Evolutionary conservation across 1,284 basidiomycete species (phyloP).

Genomic region (Trametes hirsuta): DNA sequence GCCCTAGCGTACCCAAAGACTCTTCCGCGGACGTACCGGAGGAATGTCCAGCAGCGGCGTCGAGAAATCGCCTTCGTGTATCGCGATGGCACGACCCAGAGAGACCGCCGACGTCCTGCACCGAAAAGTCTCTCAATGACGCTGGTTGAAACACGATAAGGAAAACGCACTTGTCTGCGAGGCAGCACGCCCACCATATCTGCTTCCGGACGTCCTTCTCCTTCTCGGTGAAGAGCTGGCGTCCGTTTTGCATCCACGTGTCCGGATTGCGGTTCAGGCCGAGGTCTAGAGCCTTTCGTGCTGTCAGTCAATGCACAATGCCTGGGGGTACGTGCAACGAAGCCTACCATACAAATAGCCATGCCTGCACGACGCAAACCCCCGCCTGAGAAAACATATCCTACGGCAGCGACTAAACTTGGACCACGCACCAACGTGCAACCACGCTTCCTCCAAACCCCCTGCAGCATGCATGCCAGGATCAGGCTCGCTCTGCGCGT

Average conservation of each 20-base stretch:
- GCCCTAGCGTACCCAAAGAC: background rate
- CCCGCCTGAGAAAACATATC: too few relatives aligned
- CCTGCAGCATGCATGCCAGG: conserved; percentile 33
- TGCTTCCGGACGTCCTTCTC: conserved; percentile 78
- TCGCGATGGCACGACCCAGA: conserved; percentile 63
- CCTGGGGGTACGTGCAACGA: background rate
- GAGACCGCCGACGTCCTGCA: conserved; percentile 28
- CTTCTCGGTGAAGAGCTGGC: conserved; percentile 61
- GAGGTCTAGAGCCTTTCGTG: conserved; percentile 75
- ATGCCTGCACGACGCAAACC: conserved; percentile 50
- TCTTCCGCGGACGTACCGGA: conserved; percentile 40
- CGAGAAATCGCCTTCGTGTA: conserved; percentile 77
- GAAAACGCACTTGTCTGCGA: conserved; percentile 66
- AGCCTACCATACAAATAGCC: conserved; percentile 72
- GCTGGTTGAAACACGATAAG: background rate
- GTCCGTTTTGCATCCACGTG: conserved; percentile 71
- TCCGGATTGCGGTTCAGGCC: conserved; percentile 82
- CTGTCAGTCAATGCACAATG: background rate
- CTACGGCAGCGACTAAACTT: too few relatives aligned
- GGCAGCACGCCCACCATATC: conserved; percentile 83
- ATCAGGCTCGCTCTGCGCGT: background rate
- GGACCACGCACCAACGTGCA: conserved; percentile 64
- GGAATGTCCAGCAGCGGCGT: conserved; percentile 65
- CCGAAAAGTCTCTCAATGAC: background rate
- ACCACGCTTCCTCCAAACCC: conserved; percentile 81